Evolutionary conservation across 208 protist species (phyloP), one percentile per base, ranked within the genome.

Genomic region (Phytomonas sp.): DNA sequence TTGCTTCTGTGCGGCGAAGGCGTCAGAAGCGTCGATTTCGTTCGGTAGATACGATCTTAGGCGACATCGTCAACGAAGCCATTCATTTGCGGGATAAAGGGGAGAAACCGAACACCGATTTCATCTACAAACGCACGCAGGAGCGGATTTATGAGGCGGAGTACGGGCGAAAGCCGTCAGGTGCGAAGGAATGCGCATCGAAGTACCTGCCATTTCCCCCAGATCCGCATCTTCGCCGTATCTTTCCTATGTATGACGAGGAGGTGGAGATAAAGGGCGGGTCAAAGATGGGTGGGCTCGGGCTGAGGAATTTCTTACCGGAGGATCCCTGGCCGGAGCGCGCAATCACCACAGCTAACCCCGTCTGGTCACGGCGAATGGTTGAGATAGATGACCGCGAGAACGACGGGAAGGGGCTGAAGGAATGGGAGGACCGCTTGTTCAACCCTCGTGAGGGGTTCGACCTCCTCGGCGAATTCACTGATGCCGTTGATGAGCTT

Each of bases 131-230:
- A 69, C 82, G 82, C 0, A 83, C 86, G 11, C 89, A 91, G 76
- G 86, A 94, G 71, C 82, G 87, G 36, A 77, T 92, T 63, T 94
- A 94, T 72, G 89, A 92, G 76, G 86, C 81, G 72, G 82, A 92
- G 78, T 88, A 92, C 71, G 89, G 89, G 14, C 77, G 75, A 49
- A 91, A 91, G 69, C 85, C 85, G 6, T 82, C 89, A 4, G 87
- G 74, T 59, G 66, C 76, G 60, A 87, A 82, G 73, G 89, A 94
- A 16, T 72, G 76, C 59, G 81, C 79, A 23, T 59, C 74, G 45
- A 90, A 94, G 76, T 86, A 84, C 62, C 77, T 88, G 30, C 89
- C 89, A 4, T 92, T 88, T 69, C 89, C 89, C 0, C 89, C 89
- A 0, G 84, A 92, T 61, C 85, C 90, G 14, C 60, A 61, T 34